Evolutionary conservation across 2,329 filamentous ascomycete species (phyloP), one percentile per base, ranked within the genome.

Genomic region (Nemania abortiva): DNA sequence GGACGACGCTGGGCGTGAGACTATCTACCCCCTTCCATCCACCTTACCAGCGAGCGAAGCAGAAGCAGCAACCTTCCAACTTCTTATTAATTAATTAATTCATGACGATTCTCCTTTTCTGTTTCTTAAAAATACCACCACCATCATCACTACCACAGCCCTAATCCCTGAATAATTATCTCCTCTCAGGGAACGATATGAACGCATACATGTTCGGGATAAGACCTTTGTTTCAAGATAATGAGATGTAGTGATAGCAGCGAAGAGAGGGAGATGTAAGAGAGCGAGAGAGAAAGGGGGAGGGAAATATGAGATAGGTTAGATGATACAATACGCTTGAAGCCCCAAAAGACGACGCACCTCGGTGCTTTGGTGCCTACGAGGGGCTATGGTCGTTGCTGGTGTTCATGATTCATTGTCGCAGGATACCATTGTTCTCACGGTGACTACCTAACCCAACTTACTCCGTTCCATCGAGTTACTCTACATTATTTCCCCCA

Each of bases 1-100:
- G 58, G 39, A 67, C 60, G 60, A 68, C 55, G 65, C 60, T 52
- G 60, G 60, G 53, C 49, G 54, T 34, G 53, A 53, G 45, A 58
- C 37, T 47, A 64, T 56, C 49, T 58, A 63, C 29, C 54, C 57
- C 57, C 20, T 37, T 49, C 39, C 47, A 58, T 37, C 37, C 34
- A 37, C 54, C 22, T 39, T 37, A 39, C 45, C 39, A 24, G 65
- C 65, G 22, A 24, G 34, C 37, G 37, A 22, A 29, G 42, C 27
- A 20, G 15, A 42, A 47, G 22, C 22, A 47, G 9, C 31, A 22
- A 37, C 49, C 50, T 31, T 53, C 31, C 18, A n/a, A n/a, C 34
- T 67, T 58, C 15, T 63, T 63, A 67, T 22, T 45, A 42, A 59
- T 56, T 64, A 68, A 55, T 55, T 68, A 64, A 64, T 59, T 60